A percentile compares a stretch with the other conserved stretches of the same genome.
Evolutionary conservation across 441 rosid species (phyloP).

Genomic region (Syzygium syzygioides): DNA sequence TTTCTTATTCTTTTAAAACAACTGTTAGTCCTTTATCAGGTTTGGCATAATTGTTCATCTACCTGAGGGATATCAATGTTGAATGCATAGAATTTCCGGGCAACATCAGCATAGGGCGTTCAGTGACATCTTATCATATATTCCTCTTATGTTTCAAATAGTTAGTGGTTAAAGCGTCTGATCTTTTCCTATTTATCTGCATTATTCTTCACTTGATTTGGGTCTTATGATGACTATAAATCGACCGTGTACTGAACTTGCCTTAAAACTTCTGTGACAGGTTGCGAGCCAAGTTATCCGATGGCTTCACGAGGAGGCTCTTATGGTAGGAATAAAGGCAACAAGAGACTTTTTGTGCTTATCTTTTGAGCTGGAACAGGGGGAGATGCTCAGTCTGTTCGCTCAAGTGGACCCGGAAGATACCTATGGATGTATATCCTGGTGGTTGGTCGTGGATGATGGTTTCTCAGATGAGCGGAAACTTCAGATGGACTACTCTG

Average conservation of each 20-base stretch:
- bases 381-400: slow-evolving; percentile 72
- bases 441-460: slow-evolving; percentile 91
- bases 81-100: background rate
- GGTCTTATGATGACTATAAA: background rate
- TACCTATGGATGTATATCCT: slow-evolving; percentile 62
- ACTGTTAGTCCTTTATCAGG: background rate
- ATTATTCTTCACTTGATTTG: background rate
- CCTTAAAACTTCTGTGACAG: slow-evolving; percentile 23
- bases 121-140: background rate
- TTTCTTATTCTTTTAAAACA: background rate
- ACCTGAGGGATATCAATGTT: background rate
- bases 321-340: slow-evolving; percentile 72
- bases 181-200: background rate
- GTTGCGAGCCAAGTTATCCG: slow-evolving; percentile 88
- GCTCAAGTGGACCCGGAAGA: slow-evolving; percentile 84
- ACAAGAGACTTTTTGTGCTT: slow-evolving; percentile 61
- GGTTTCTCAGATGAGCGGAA: slow-evolving; percentile 58
- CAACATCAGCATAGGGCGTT: background rate
- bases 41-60: background rate
- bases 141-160: background rate
- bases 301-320: slow-evolving; percentile 92
- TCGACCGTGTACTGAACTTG: background rate
- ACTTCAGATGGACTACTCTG: slow-evolving; percentile 24
- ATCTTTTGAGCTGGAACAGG: slow-evolving; percentile 79
- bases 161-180: background rate